phyloP scores from a whole-genome alignment of 768 basidiomycete genomes.

The Pulveroboletus sp. region DNA sequence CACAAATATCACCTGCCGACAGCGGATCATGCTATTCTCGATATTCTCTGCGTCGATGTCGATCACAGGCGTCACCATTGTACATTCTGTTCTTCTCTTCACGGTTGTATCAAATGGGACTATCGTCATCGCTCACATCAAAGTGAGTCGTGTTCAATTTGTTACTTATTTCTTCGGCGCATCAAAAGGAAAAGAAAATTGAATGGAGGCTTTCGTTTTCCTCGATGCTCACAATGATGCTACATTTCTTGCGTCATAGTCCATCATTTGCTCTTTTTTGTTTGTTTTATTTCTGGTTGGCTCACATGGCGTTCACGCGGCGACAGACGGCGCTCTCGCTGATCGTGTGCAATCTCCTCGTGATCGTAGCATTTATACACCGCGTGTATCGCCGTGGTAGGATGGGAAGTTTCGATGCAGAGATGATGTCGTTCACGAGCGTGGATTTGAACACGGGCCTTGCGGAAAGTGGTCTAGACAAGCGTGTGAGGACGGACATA shows the following conservation, averaged over 20 bases:
- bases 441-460: slow-evolving; percentile 11
- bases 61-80: slow-evolving; percentile 16
- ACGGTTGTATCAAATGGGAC: not conserved
- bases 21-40: slow-evolving; percentile 15
- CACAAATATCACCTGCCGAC: slow-evolving; percentile 3
- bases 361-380: slow-evolving; percentile 21
- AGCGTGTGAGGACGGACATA: not conserved
- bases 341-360: slow-evolving; percentile 25
- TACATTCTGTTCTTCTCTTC: slow-evolving; percentile 13
- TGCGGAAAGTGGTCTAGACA: not conserved
- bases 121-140: slow-evolving; percentile 20
- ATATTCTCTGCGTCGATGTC: slow-evolving; percentile 18
- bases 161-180: not conserved
- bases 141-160: slow-evolving; percentile 10
- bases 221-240: too few relatives aligned
- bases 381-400: slow-evolving; percentile 6
- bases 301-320: not conserved
- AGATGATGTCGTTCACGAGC: slow-evolving; percentile 8
- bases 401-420: slow-evolving; percentile 1
- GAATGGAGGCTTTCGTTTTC: not conserved
- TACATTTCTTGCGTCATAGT: too few relatives aligned
- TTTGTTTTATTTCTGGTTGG: too few relatives aligned
- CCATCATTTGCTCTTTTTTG: too few relatives aligned
- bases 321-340: slow-evolving; percentile 19
- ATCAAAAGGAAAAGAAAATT: not conserved